A percentile compares a stretch with the other conserved stretches of the same genome.
Evolutionary conservation across 2,329 filamentous ascomycete species (phyloP).

Genomic region (Trichoderma asperellum): DNA sequence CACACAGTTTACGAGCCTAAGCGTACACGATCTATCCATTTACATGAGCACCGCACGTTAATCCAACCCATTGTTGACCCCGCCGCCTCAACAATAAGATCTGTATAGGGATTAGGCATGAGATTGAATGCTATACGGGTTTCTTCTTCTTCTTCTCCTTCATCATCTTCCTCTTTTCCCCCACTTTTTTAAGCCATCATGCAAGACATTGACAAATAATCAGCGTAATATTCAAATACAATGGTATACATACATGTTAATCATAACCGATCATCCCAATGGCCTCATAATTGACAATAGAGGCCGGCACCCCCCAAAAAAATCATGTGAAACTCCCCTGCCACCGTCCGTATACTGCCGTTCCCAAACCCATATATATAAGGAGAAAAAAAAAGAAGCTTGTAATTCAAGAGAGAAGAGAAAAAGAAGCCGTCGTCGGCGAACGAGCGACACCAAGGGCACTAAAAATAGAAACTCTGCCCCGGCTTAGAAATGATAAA

Average conservation of each 20-base stretch:
- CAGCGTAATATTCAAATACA: slow-evolving; percentile 20
- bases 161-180: no score
- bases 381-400: neutral
- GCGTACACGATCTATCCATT: slow-evolving; percentile 35
- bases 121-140: no score
- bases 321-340: slow-evolving; percentile 1
- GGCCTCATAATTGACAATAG: neutral
- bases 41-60: slow-evolving; percentile 33
- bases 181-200: neutral
- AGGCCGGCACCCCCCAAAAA: neutral
- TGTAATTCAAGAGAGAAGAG: slow-evolving; percentile 17
- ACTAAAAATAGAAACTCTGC: slow-evolving; percentile 59
- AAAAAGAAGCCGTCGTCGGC: neutral
- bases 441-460: neutral
- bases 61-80: slow-evolving; percentile 36
- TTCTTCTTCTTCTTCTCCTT: no score
- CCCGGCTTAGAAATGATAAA: slow-evolving; percentile 74
- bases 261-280: slow-evolving; percentile 22
- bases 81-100: neutral
- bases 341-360: neutral
- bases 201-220: neutral
- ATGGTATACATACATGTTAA: slow-evolving; percentile 26
- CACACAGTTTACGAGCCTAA: slow-evolving; percentile 33
- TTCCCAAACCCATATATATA: neutral
- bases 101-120: neutral